Conservation (phyloP, 1,284 basidiomycete species). For the Cystobasidium sp. region DNA sequence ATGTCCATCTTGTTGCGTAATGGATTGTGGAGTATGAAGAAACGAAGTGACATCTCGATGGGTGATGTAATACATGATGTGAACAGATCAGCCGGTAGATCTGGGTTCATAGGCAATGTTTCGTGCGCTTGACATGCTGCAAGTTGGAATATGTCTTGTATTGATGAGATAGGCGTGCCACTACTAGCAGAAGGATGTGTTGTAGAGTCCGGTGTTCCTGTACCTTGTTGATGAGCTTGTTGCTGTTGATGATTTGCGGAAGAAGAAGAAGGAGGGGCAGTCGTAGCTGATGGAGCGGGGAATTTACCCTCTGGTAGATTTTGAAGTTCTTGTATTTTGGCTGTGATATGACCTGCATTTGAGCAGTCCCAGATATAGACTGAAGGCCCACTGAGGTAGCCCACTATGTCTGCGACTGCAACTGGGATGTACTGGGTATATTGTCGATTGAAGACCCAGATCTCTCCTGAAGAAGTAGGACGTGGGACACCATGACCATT, state of each 20-base stretch:
- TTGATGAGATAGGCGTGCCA: slow-evolving; percentile 62
- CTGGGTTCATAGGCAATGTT: slow-evolving; percentile 90
- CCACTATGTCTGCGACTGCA: slow-evolving; percentile 50
- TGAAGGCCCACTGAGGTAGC: slow-evolving; percentile 70
- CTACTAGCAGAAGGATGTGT: slow-evolving; percentile 58
- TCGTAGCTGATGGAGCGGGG: slow-evolving; percentile 35
- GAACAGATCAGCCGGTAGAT: slow-evolving; percentile 95
- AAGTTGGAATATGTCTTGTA: slow-evolving; percentile 90
- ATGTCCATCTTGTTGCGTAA: slow-evolving; percentile 63
- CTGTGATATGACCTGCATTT: slow-evolving; percentile 88
- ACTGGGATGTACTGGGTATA: slow-evolving; percentile 99
- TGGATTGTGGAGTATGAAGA: slow-evolving; percentile 89
- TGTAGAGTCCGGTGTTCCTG: slow-evolving; percentile 55
- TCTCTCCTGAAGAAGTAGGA: slow-evolving; percentile 92
- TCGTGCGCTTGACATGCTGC: slow-evolving; percentile 93
- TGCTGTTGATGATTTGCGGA: slow-evolving; percentile 45
- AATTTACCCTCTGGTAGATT: slow-evolving; percentile 82
- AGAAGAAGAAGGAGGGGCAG: slow-evolving; percentile 24
- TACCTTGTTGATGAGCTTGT: slow-evolving; percentile 36
- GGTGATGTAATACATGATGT: slow-evolving; percentile 97
- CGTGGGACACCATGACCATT: slow-evolving; percentile 98
- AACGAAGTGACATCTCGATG: slow-evolving; percentile 94
- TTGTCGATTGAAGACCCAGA: slow-evolving; percentile 97
- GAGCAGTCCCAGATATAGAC: slow-evolving; percentile 99
- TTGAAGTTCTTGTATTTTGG: slow-evolving; percentile 87